phyloP scores from a whole-genome alignment of 2,329 filamentous ascomycete genomes.

The Plectosphaerella sp. region DNA sequence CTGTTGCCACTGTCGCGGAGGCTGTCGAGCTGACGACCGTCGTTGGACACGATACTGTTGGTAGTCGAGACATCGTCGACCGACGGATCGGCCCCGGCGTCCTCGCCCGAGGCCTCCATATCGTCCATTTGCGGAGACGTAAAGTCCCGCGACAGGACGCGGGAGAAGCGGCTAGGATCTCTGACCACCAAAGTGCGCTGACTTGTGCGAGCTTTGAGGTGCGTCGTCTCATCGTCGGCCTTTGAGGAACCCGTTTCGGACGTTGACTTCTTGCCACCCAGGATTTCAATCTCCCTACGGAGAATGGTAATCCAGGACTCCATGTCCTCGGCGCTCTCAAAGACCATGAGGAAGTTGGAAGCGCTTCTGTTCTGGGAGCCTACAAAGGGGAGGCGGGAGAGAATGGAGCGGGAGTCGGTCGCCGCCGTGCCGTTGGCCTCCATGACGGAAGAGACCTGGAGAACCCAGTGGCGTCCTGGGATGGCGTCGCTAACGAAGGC shows the following conservation, averaged over 20 bases:
- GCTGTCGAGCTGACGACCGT: constrained; percentile 53
- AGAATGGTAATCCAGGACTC: constrained; percentile 68
- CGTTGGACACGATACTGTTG: constrained; percentile 53
- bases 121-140: constrained; percentile 14
- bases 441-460: constrained; percentile 67
- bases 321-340: constrained; percentile 70
- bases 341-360: constrained; percentile 66
- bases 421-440: constrained; percentile 50
- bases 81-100: constrained; percentile 16
- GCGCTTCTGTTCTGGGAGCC: constrained; percentile 51
- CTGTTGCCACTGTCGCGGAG: constrained; percentile 53
- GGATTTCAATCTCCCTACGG: constrained; percentile 63
- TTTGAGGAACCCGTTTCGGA: constrained; percentile 56
- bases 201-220: constrained; percentile 33
- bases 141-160: constrained; percentile 29
- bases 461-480: constrained; percentile 73
- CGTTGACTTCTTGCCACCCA: constrained; percentile 62
- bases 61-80: constrained; percentile 51
- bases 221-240: constrained; percentile 26
- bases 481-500: constrained; percentile 79
- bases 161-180: constrained; percentile 42
- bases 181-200: constrained; percentile 43
- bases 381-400: constrained; percentile 61
- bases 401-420: constrained; percentile 53
- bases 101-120: constrained; percentile 10